phyloP scores from a whole-genome alignment of 441 rosid species.

The Omphalea diandra region DNA sequence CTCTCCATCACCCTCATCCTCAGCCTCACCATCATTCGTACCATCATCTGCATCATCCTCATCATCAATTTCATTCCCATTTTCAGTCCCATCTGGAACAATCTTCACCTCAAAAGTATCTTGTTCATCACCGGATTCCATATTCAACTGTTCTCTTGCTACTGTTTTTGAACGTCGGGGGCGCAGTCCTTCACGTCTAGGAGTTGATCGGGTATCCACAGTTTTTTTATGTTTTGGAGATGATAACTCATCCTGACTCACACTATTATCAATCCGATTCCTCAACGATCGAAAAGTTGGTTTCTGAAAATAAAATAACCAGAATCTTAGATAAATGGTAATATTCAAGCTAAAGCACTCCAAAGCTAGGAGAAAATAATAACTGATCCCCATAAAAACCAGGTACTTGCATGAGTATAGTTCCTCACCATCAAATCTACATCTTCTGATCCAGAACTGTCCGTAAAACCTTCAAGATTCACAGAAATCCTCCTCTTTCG shows the following conservation, averaged over 20 bases:
- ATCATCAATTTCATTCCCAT: slow-evolving; percentile 82
- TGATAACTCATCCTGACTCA: slow-evolving; percentile 55
- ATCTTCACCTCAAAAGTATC: slow-evolving; percentile 77
- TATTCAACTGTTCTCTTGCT: slow-evolving; percentile 48
- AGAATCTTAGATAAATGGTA: slow-evolving; percentile 25
- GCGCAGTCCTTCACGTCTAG: slow-evolving; percentile 97
- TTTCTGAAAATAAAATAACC: slow-evolving; percentile 49
- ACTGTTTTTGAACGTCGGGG: slow-evolving; percentile 78
- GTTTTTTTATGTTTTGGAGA: slow-evolving; percentile 58
- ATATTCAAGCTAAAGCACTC: not conserved
- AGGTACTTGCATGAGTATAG: slow-evolving; percentile 21
- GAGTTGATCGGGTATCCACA: slow-evolving; percentile 50
- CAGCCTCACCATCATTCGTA: slow-evolving; percentile 52
- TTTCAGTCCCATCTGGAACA: slow-evolving; percentile 80
- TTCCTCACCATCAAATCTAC: slow-evolving; percentile 86
- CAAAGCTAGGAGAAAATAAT: slow-evolving; percentile 1
- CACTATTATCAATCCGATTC: slow-evolving; percentile 53
- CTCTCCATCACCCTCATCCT: slow-evolving; percentile 49
- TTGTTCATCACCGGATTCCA: slow-evolving; percentile 67
- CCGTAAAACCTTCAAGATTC: slow-evolving; percentile 78
- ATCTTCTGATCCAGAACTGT: slow-evolving; percentile 95
- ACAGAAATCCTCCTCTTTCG: slow-evolving; percentile 87
- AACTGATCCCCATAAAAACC: slow-evolving; percentile 14
- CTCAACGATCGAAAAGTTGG: slow-evolving; percentile 60
- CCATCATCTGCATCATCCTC: slow-evolving; percentile 56